Conservation (phyloP, 75 land plant genomes). For the Selaginella tamariscina region DNA sequence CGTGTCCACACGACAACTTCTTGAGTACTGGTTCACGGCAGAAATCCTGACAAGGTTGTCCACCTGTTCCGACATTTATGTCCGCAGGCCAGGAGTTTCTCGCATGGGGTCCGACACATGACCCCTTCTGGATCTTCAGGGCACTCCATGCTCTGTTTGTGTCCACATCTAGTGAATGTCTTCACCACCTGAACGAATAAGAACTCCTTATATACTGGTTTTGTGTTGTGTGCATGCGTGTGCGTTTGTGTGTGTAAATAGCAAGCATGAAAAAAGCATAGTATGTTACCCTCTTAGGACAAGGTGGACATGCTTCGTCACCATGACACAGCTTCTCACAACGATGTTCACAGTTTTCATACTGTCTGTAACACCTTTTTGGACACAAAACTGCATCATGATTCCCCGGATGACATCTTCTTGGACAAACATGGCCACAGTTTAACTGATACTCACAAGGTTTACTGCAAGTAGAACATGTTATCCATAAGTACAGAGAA, state of each 20-base stretch:
- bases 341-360: background rate
- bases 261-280: constrained; percentile 1
- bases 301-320: background rate
- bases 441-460: constrained; percentile 12
- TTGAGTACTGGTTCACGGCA: background rate
- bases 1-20: background rate
- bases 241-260: constrained; percentile 5
- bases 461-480: background rate
- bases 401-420: constrained; percentile 18
- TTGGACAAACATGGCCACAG: constrained; percentile 14
- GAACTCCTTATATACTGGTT: constrained; percentile 12
- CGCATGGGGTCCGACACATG: background rate
- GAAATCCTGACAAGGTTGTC: background rate
- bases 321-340: background rate
- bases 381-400: constrained; percentile 12
- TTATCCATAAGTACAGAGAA: background rate
- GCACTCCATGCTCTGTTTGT: background rate
- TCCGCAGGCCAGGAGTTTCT: background rate
- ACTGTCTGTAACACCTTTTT: constrained; percentile 15
- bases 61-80: background rate
- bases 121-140: background rate
- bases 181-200: background rate
- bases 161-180: background rate
- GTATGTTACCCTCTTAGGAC: background rate
- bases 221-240: background rate